These are phyloP conservation scores for Amanita subjunquillea DNA, from an alignment of 768 basidiomycete species.

Conservation along the genomic window DNA sequence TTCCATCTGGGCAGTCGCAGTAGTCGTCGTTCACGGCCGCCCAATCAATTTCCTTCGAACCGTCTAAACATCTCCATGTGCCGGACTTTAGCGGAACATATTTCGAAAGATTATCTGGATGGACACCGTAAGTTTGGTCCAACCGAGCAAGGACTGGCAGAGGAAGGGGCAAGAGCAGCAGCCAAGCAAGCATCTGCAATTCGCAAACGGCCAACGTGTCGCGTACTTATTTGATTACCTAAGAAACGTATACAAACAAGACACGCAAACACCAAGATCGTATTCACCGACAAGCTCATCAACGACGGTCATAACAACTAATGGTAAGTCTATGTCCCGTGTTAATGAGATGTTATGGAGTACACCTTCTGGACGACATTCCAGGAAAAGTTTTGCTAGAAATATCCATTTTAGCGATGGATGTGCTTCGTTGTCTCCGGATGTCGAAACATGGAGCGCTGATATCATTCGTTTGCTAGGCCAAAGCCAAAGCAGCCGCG, in stretches of 20 bases:
- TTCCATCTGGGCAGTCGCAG: conserved; percentile 92
- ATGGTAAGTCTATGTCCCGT: conserved; percentile 28
- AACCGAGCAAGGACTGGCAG: conserved; percentile 28
- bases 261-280: conserved; percentile 21
- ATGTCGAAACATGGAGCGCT: conserved; percentile 20
- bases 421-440: conserved; percentile 24
- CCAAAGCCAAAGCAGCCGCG: conserved; percentile 75
- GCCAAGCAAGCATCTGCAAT: conserved; percentile 39
- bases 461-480: conserved; percentile 22
- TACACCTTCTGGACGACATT: neutral
- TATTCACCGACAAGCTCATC: conserved; percentile 18
- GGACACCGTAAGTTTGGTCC: conserved; percentile 48
- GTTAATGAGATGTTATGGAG: neutral
- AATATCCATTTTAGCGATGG: conserved; percentile 18
- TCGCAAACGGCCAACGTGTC: conserved; percentile 28
- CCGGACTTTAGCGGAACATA: conserved; percentile 45
- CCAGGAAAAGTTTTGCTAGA: neutral
- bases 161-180: conserved; percentile 31
- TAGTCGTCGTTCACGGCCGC: conserved; percentile 86
- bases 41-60: conserved; percentile 70
- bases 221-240: conserved; percentile 17
- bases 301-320: conserved; percentile 30
- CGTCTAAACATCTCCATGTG: conserved; percentile 75
- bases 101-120: conserved; percentile 41
- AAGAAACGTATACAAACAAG: conserved; percentile 25